phyloP scores from a whole-genome alignment of 768 basidiomycete species.

The Lentinula boryana region DNA sequence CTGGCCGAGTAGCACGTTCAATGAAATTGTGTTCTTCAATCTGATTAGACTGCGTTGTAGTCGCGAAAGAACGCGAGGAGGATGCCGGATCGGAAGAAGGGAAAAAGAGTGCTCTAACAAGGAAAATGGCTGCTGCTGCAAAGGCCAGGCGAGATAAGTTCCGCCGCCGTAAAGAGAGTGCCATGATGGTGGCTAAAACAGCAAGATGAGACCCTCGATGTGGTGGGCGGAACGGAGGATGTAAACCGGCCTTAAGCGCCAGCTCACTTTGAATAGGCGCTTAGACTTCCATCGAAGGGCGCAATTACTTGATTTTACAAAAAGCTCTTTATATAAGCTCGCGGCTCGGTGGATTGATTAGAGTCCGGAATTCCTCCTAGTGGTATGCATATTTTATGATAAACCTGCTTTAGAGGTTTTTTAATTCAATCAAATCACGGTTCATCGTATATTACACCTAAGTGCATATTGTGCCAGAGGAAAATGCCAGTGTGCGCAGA shows the following conservation, averaged over 20 bases:
- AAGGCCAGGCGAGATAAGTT: slow-evolving; percentile 39
- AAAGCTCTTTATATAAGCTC: too few relatives aligned
- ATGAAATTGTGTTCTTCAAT: slow-evolving; percentile 48
- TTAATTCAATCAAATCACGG: background rate
- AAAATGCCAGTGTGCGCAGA: background rate
- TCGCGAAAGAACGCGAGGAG: slow-evolving; percentile 14
- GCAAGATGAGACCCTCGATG: background rate
- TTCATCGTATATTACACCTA: background rate
- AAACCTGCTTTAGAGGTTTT: too few relatives aligned
- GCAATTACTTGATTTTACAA: too few relatives aligned
- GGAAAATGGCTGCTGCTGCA: slow-evolving; percentile 25
- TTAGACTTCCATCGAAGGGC: background rate
- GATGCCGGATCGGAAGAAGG: slow-evolving; percentile 20
- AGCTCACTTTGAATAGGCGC: background rate
- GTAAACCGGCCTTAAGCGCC: background rate
- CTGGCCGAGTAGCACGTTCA: slow-evolving; percentile 50
- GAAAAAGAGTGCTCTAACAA: slow-evolving; percentile 25
- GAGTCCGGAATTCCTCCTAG: too few relatives aligned
- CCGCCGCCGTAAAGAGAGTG: slow-evolving; percentile 40
- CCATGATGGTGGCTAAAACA: slow-evolving; percentile 21
- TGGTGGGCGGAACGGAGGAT: background rate
- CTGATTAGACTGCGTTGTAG: slow-evolving; percentile 25
- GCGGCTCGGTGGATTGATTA: too few relatives aligned
- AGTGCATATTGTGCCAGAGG: background rate
- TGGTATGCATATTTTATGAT: too few relatives aligned